Percentiles rank a stretch among this genome's conserved stretches.
phyloP scores from a whole-genome alignment of 2,329 filamentous ascomycete species.

The Rutstroemia sp. region DNA sequence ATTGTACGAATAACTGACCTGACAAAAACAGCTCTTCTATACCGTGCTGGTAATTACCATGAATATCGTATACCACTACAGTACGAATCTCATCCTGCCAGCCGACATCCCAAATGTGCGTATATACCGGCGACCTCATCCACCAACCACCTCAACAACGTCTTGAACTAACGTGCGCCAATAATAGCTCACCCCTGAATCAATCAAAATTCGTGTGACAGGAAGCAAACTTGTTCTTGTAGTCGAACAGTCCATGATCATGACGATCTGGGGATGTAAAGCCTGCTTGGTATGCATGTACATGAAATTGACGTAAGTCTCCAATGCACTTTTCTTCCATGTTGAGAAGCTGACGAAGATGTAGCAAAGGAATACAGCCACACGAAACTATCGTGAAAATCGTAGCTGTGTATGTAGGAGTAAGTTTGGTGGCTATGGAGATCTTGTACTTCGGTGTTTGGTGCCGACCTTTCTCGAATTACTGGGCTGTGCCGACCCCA shows the following conservation, averaged over 20 bases:
- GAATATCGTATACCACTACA: slow-evolving; percentile 48
- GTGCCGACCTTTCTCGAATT: slow-evolving; percentile 48
- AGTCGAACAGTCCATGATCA: slow-evolving; percentile 54
- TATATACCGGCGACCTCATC: background rate
- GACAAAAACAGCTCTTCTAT: slow-evolving; percentile 35
- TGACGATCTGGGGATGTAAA: slow-evolving; percentile 51
- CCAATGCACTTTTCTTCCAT: background rate
- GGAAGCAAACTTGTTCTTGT: slow-evolving; percentile 58
- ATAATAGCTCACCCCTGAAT: slow-evolving; percentile 35
- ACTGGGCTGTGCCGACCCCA: slow-evolving; percentile 49
- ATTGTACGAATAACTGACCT: background rate
- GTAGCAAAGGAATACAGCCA: background rate
- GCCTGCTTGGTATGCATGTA: slow-evolving; percentile 51
- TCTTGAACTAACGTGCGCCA: background rate
- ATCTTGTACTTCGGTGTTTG: slow-evolving; percentile 43
- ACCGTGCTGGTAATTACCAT: slow-evolving; percentile 47
- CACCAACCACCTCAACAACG: background rate
- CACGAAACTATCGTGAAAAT: slow-evolving; percentile 42
- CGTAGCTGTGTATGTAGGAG: slow-evolving; percentile 39
- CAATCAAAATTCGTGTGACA: slow-evolving; percentile 20
- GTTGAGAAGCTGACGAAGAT: background rate
- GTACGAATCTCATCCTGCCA: slow-evolving; percentile 51
- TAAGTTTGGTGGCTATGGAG: slow-evolving; percentile 45
- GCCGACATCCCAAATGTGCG: slow-evolving; percentile 31
- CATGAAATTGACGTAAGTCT: slow-evolving; percentile 40